Base-by-base conservation (phyloP, 768 basidiomycete species). In the Kwoniella heveanensis region DNA sequence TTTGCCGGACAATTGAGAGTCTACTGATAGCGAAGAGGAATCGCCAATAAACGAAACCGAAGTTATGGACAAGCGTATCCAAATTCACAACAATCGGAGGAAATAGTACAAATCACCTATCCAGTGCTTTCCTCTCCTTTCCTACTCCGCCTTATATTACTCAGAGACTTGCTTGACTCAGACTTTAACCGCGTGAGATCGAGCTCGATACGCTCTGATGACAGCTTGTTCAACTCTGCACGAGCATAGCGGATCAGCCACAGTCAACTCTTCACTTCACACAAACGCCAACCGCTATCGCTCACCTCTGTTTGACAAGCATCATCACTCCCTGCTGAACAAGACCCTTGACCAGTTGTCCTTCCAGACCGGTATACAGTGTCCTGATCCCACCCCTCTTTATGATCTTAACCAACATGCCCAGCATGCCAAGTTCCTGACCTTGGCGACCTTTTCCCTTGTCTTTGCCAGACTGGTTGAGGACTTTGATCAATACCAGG, bases 291-390 rank as follows among this genome's bases (percentile, higher is more conserved):
- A n/a, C n/a, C n/a, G n/a, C n/a, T n/a, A 27, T 15, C 8, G 59
- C 75, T 62, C 27, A 71, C 75, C 73, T 70, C 54, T 77, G 71
- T 54, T 77, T 77, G 67, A 77, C 46, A 2, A 74, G 54, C 71
- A 77, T 74, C 69, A 69, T 74, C 30, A 77, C 75, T 12, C 75
- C 75, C 49, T 77, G 75, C 30, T 69, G 67, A 1, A 77, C 64
- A 17, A 74, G n/a, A n/a, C 72, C 69, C 50, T 77, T 77, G 47
- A 69, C 39, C 19, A 74, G 52, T 47, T 77, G 73, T 13, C 65
- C 75, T 48, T 77, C 65, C 12, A 77, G 21, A 27, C 75, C 75
- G 19, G 66, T 66, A 54, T 72, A 77, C 26, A 74, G 61, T 6
- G 71, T 73, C 13, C 21, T 21, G 10, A 68, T 48, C 1, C 74